phyloP scores from a whole-genome alignment of 805 yeast species.

The Suhomyces xylopsoci region DNA sequence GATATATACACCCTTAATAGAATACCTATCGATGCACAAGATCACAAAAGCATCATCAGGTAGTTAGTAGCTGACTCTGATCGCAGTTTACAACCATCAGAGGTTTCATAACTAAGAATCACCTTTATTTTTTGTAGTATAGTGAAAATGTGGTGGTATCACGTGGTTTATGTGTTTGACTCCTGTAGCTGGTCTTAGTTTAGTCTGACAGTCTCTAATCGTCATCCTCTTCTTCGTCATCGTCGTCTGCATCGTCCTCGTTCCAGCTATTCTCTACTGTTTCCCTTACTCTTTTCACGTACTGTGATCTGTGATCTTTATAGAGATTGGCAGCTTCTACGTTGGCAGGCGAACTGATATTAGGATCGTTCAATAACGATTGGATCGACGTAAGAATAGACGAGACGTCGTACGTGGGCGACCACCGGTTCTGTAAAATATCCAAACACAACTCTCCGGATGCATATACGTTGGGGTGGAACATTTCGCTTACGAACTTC shows the following conservation, averaged over 20 bases:
- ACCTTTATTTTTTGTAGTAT: too few species aligned
- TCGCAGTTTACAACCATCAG: too few species aligned
- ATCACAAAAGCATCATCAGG: too few species aligned
- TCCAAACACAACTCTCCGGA: constrained; percentile 94
- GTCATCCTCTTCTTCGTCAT: constrained; percentile 42
- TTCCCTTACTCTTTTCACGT: constrained; percentile 85
- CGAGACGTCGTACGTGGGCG: constrained; percentile 97
- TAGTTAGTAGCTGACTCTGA: too few species aligned
- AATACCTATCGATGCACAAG: too few species aligned
- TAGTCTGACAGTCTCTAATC: too few species aligned
- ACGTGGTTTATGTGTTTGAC: too few species aligned
- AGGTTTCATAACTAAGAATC: too few species aligned
- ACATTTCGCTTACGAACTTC: constrained; percentile 89
- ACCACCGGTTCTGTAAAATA: constrained; percentile 95
- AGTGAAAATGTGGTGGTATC: too few species aligned
- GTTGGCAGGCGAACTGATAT: constrained; percentile 94
- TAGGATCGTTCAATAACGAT: constrained; percentile 90
- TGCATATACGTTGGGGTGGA: constrained; percentile 96
- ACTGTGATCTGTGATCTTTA: constrained; percentile 92
- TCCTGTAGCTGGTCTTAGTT: too few species aligned
- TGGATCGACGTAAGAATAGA: constrained; percentile 92
- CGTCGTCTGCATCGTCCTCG: constrained; percentile 66
- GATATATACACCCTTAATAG: too few species aligned
- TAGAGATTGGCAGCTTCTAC: constrained; percentile 96
- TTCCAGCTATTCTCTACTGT: constrained; percentile 95